Evolutionary conservation across 1,284 basidiomycete genomes (phyloP), one percentile per base, ranked within the genome.

Genomic region (Melanopsichium pennsylvanicum): DNA sequence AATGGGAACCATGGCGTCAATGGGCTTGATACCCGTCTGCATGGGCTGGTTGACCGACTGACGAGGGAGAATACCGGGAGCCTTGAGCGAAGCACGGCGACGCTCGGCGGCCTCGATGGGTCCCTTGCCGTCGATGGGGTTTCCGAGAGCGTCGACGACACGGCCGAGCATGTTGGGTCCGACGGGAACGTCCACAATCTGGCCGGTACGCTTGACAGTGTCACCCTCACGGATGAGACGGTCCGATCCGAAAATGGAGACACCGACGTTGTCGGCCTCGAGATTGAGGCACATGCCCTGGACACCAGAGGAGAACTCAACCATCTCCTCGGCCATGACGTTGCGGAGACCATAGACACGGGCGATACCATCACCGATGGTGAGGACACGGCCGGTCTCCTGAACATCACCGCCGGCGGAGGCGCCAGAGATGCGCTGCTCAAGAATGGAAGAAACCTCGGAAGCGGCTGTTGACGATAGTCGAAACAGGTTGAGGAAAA

Each of bases 181-280:
- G 83, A 97, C 95, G 61, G 95, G 95, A 69, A 98, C 93, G 84
- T 97, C 95, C 87, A 98, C 95, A 85, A 98, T 97, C 84, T 96
- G 91, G 80, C 95, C 95, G 76, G 95, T 98, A 85, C 95, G 93
- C 88, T 97, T 98, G 88, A 98, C 95, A 75, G 94, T 94, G 86
- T 98, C 94, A 81, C 94, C 95, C 85, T 97, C 95, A 88, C 94
- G 94, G 88, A 97, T 97, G 85, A 90, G 88, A 88, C 94, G 92
- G 86, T 97, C 95, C 85, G 93, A 95, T 91, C 95, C 95, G 87
- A 98, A 97, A 86, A 97, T 94, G 86, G 95, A 93, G 82, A 98
- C 92, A 93, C 95, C 95, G 75, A 97, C 94, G 82, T 97, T 95
- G 90, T 97, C 95, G 85, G 94, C 92, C 86, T 98, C 95, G 88